Evolutionary conservation across 2,329 filamentous ascomycete genomes (phyloP), one percentile per base, ranked within the genome.

Genomic region (Arthrocladium fulminans): DNA sequence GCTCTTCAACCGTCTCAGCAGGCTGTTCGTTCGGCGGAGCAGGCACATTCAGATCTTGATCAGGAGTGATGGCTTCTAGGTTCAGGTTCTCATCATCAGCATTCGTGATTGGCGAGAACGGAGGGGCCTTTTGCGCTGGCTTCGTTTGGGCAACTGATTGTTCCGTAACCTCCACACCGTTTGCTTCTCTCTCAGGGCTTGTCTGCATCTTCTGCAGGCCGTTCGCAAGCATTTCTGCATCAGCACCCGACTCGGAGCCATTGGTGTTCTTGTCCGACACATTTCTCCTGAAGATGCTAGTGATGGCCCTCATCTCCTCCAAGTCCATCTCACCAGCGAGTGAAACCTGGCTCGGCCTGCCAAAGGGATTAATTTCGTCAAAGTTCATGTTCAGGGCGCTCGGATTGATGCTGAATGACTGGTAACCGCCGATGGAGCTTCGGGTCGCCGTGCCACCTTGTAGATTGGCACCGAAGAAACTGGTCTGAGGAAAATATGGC

Each of bases 351-450:
- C 48, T 56, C n/a, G 52, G n/a, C 1, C 48, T 42, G 20, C 57
- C 57, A 34, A 59, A 59, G 2, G 56, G 57, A 35, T 59, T 59
- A 24, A 53, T 40, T 23, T 55, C 48, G 24, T 56, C 51, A 38
- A 51, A 57, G 43, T 57, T 51, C 25, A 58, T 34, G n/a, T 29
- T 29, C 15, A 45, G 29, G 13, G 29, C 30, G 20, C 15, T 35
- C 7, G 43, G 43, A 37, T 45, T 30, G 30, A 45, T 45, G 20
- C 50, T 56, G 39, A 55, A 55, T 10, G 54, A 54, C 47, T 55
- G 46, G 27, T 59, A 57, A 22, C 47, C 47, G 20, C 57, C 57
- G 24, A 58, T 56, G 3, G 56, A 58, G 34, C 56, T 56, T 19
- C 47, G 30, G 4, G 52, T 51, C 22, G 52, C 56, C 3, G 48